phyloP scores from a whole-genome alignment of 2,329 filamentous ascomycete species.

The Lachnum nothofagi region DNA sequence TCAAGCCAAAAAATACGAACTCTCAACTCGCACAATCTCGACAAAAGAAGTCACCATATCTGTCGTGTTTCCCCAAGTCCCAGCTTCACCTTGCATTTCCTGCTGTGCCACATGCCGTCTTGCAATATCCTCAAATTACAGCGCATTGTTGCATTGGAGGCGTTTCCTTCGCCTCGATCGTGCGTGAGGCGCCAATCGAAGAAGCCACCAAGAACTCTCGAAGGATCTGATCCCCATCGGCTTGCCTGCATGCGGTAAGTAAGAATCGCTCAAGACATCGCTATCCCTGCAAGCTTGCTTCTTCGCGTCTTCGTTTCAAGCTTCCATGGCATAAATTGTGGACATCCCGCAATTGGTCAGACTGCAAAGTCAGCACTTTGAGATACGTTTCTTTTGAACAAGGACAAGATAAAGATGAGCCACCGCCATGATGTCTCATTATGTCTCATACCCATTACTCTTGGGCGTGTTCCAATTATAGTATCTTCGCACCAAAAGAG shows the following conservation, averaged over 20 bases:
- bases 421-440: neutral
- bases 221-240: neutral
- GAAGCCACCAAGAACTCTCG: neutral
- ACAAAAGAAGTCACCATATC: no score
- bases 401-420: no score
- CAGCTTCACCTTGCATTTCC: no score
- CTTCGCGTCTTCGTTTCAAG: constrained; percentile 16
- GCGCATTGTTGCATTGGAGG: no score
- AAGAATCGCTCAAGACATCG: neutral
- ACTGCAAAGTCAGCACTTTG: neutral
- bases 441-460: neutral
- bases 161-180: no score
- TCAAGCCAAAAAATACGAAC: no score
- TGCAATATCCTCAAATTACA: no score
- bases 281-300: constrained; percentile 5
- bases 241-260: neutral
- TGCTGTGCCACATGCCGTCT: neutral
- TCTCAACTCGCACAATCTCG: no score
- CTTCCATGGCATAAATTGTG: constrained; percentile 10
- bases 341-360: constrained; percentile 10
- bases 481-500: neutral
- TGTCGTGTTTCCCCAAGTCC: no score
- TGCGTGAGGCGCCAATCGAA: constrained; percentile 1
- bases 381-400: no score
- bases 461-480: neutral